Percentiles rank a stretch among this genome's conserved stretches.
phyloP scores from a whole-genome alignment of 2,329 filamentous ascomycete genomes.

The Ustilaginoidea virens region DNA sequence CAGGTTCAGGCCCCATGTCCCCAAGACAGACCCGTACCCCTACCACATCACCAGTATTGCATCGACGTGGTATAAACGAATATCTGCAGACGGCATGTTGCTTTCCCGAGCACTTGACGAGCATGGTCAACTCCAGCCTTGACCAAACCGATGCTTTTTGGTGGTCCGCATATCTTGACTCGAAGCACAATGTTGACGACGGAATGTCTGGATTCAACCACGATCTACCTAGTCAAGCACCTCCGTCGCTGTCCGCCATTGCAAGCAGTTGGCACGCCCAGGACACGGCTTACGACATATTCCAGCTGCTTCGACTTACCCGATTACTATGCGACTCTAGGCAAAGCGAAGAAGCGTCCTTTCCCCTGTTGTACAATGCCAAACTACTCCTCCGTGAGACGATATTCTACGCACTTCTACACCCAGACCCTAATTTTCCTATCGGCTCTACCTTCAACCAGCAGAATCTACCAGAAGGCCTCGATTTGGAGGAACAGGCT shows the following conservation, averaged over 20 bases:
- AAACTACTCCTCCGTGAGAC: constrained; percentile 40
- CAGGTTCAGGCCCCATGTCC: constrained; percentile 24
- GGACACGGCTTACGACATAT: constrained; percentile 33
- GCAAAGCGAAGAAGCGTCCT: constrained; percentile 29
- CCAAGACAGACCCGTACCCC: constrained; percentile 34
- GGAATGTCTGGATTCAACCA: constrained; percentile 7
- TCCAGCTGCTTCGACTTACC: constrained; percentile 35
- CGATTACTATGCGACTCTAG: constrained; percentile 32
- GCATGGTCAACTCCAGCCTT: constrained; percentile 27
- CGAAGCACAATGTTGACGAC: constrained; percentile 10
- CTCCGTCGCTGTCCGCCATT: constrained; percentile 34
- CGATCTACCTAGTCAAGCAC: constrained; percentile 24
- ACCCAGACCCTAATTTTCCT: constrained; percentile 28
- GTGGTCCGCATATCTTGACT: constrained; percentile 36
- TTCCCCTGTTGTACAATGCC: constrained; percentile 35
- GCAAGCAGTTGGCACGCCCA: constrained; percentile 35
- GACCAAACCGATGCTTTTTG: constrained; percentile 43
- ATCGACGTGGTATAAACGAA: constrained; percentile 35
- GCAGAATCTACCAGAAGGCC: constrained; percentile 21
- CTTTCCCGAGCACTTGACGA: constrained; percentile 21
- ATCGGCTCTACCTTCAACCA: constrained; percentile 11
- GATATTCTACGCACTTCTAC: constrained; percentile 36
- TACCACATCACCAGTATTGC: constrained; percentile 31
- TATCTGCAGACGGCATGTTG: constrained; percentile 31
- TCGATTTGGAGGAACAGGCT: constrained; percentile 30